A percentile compares a stretch with the other conserved stretches of the same genome.
These are phyloP conservation scores for Helotiales sp. DNA, from an alignment of 2,329 filamentous ascomycete species.

Conservation along the genomic window DNA sequence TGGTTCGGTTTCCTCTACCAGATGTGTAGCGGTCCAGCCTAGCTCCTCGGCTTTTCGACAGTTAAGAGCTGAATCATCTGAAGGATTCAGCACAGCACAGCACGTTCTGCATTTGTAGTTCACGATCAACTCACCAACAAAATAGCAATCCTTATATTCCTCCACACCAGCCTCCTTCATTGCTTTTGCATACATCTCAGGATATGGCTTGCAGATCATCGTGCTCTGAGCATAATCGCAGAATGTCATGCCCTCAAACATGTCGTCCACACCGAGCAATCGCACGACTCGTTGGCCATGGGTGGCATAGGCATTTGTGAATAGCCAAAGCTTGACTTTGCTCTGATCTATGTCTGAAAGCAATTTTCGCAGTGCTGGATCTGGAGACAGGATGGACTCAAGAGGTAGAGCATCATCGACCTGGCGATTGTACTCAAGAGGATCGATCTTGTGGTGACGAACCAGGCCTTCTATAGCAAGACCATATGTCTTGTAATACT, in stretches of 20 bases:
- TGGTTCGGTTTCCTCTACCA: slow-evolving; percentile 74
- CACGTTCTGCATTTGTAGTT: neutral
- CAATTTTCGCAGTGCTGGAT: slow-evolving; percentile 71
- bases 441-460: slow-evolving; percentile 91
- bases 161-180: slow-evolving; percentile 80
- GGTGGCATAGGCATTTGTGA: slow-evolving; percentile 93
- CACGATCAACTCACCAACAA: slow-evolving; percentile 72
- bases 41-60: slow-evolving; percentile 73
- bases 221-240: slow-evolving; percentile 79
- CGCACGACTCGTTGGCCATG: slow-evolving; percentile 82
- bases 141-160: slow-evolving; percentile 75
- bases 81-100: slow-evolving; percentile 6
- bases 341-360: slow-evolving; percentile 79
- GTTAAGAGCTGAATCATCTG: slow-evolving; percentile 86
- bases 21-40: slow-evolving; percentile 84
- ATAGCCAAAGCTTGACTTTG: slow-evolving; percentile 88
- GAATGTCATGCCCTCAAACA: slow-evolving; percentile 93
- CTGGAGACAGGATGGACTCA: slow-evolving; percentile 78
- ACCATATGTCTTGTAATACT: slow-evolving; percentile 95
- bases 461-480: slow-evolving; percentile 96
- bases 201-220: slow-evolving; percentile 84
- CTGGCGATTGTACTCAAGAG: slow-evolving; percentile 89
- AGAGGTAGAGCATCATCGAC: slow-evolving; percentile 94
- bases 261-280: slow-evolving; percentile 77
- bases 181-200: slow-evolving; percentile 82